Conservation (phyloP, 2,329 filamentous ascomycete genomes). For the Beauveria sp. region DNA sequence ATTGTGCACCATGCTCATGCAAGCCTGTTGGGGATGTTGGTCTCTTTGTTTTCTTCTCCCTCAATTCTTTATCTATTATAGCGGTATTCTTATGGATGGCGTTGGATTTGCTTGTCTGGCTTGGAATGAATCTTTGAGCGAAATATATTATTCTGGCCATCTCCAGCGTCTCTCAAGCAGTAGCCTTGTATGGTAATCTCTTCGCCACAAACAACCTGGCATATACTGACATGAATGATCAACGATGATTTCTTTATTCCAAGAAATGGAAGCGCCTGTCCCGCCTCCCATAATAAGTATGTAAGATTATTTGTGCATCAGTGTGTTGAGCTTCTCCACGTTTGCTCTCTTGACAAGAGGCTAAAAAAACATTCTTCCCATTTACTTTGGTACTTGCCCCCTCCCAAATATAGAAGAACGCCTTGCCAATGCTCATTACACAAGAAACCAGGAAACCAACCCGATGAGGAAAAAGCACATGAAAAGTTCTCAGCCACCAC, state of each 20-base stretch:
- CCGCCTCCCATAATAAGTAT: neutral
- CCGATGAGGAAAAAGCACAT: neutral
- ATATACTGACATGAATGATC: neutral
- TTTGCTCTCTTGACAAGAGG: neutral
- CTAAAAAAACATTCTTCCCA: neutral
- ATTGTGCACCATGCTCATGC: neutral
- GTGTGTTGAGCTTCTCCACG: neutral
- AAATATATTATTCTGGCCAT: too few species aligned
- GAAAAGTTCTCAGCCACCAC: neutral
- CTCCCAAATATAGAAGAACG: slow-evolving; percentile 3
- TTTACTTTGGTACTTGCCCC: too few species aligned
- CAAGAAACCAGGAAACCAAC: neutral
- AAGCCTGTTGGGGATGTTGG: neutral
- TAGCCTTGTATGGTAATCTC: too few species aligned
- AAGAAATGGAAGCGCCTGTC: neutral
- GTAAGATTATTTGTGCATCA: neutral
- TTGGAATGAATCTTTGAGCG: too few species aligned
- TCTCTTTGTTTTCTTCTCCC: neutral
- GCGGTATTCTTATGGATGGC: neutral
- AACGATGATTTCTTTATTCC: neutral
- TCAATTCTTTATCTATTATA: neutral
- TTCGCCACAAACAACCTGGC: too few species aligned
- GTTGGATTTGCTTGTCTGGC: neutral
- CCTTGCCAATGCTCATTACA: slow-evolving; percentile 10
- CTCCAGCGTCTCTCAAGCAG: too few species aligned